Evolutionary conservation across 208 protist genomes (phyloP).

Genomic region (Acanthamoeba castellanii): DNA sequence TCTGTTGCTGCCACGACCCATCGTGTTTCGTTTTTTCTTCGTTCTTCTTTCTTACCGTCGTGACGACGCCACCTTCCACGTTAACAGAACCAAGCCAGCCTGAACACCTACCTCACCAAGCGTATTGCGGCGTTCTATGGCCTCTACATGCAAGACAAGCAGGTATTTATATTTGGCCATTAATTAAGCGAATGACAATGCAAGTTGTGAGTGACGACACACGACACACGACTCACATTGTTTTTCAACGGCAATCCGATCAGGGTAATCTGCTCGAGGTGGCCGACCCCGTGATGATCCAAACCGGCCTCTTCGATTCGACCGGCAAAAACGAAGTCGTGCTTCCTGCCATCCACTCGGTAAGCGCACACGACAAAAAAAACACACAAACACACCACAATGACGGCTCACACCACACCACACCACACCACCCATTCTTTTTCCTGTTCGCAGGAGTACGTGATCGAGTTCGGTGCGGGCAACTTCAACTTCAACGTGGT

Average conservation of each 20-base stretch:
- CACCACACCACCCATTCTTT: neutral
- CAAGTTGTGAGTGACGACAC: neutral
- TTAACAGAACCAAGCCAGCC: neutral
- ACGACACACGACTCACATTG: neutral
- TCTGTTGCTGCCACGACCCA: neutral
- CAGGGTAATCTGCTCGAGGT: neutral
- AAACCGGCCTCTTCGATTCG: neutral
- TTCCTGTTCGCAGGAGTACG: neutral
- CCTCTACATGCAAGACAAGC: neutral
- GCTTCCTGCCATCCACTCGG: conserved; percentile 25
- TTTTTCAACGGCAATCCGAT: too few species aligned
- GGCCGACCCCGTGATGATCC: conserved; percentile 4
- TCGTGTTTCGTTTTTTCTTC: neutral
- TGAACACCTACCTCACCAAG: neutral
- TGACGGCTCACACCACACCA: neutral
- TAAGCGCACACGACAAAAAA: too few species aligned
- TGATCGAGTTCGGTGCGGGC: neutral
- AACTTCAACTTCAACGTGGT: conserved; percentile 12
- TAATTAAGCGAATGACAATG: neutral
- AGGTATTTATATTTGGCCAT: neutral
- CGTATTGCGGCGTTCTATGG: conserved; percentile 19
- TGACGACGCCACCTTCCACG: too few species aligned
- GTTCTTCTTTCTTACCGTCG: neutral
- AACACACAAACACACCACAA: neutral
- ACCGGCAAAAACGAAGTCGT: neutral